phyloP scores from a whole-genome alignment of 2,329 filamentous ascomycete genomes.

The Neofusicoccum parvum region DNA sequence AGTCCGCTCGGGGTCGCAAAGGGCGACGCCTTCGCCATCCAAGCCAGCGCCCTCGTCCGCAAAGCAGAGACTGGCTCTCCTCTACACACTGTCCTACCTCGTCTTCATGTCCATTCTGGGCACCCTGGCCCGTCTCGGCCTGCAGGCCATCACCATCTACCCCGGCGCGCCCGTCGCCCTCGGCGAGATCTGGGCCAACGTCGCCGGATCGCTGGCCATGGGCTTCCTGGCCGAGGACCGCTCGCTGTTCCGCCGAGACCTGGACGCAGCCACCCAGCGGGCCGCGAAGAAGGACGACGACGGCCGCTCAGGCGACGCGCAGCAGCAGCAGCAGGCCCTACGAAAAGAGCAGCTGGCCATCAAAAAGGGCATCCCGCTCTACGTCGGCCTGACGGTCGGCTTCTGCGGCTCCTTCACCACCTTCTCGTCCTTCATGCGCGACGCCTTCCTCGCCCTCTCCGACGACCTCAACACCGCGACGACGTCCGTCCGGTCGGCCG shows the following conservation, averaged over 20 bases:
- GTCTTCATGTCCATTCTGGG: constrained; percentile 84
- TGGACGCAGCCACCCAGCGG: constrained; percentile 37
- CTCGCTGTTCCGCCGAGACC: constrained; percentile 60
- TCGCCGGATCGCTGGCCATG: constrained; percentile 78
- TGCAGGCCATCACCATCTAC: constrained; percentile 79
- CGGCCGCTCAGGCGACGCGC: neutral
- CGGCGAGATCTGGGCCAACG: constrained; percentile 83
- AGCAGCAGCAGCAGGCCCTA: neutral
- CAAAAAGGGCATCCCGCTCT: constrained; percentile 87
- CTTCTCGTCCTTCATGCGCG: constrained; percentile 83
- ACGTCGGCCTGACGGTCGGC: constrained; percentile 81
- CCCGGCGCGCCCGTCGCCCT: constrained; percentile 72
- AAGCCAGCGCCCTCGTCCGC: no score
- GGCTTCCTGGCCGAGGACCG: constrained; percentile 82
- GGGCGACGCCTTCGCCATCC: no score
- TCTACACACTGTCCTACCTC: constrained; percentile 75
- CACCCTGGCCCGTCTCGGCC: constrained; percentile 77
- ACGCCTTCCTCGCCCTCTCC: constrained; percentile 75
- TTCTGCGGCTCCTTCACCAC: constrained; percentile 90
- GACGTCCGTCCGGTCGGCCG: constrained; percentile 48
- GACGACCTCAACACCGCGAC: constrained; percentile 62
- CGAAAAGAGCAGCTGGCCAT: constrained; percentile 44
- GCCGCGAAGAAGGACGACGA: neutral
- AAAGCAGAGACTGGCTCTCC: neutral
- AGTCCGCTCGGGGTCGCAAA: no score